Evolutionary conservation across 2,329 filamentous ascomycete species (phyloP), one percentile per base, ranked within the genome.

Genomic region (Tolypocladium ovalisporum): DNA sequence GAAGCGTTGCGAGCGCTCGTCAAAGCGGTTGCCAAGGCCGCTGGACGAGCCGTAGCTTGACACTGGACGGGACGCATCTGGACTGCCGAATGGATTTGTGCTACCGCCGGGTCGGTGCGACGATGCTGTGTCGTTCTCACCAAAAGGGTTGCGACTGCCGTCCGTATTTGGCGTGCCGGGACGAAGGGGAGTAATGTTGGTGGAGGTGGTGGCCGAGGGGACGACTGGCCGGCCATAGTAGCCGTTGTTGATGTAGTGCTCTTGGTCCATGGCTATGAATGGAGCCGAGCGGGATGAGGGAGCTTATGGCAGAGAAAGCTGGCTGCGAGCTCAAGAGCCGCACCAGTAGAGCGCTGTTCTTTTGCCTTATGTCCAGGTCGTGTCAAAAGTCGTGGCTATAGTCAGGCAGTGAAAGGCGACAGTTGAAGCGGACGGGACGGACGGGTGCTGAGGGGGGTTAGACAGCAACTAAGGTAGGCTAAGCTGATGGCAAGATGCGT

Each of bases 1-100:
- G 73, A 87, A 90, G 56, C 79, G 75, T 63, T 77, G 74, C 22
- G 70, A 63, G 32, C 71, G 70, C 52, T 74, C 70, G 19, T 75
- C 70, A 40, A 72, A 69, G 22, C 67, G 68, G 24, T 64, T 64
- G 19, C 68, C 70, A 36, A 73, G 58, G 0, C 70, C 73, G 56
- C 74, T 77, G 17, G 74, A 75, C 44, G 76, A 75, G 51, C 70
- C 77, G 56, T 75, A 76, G 63, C 76, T 79, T 7, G 78, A 81
- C 1, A 69, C 64, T 2, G 77, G 77, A 4, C 77, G 73, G 12
- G 79, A 81, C 24, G 57, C 67, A 24, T 68, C 64, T 0, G 76
- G 77, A 52, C 75, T 80, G 52, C 69, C 65, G 60, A 81, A 80
- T 1, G 78, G 77, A 61, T 80, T 79, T 29, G 67, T 65, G 56